phyloP scores from a whole-genome alignment of 495 filamentous ascomycete species.

The Schizothecium vesticola region DNA sequence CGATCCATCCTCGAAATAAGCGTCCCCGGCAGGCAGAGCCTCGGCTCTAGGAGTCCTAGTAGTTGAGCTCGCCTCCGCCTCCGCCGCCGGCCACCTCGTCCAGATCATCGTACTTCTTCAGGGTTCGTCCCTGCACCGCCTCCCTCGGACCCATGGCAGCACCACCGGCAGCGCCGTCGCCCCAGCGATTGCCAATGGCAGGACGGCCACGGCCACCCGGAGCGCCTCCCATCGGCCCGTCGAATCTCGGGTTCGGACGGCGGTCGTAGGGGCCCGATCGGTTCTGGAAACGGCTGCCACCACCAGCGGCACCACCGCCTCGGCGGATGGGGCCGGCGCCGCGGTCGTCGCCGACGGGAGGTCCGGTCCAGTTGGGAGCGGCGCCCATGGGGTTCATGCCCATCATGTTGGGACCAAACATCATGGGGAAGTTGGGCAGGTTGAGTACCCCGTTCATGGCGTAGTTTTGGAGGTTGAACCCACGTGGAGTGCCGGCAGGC shows the following conservation, averaged over 20 bases:
- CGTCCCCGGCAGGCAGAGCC: neutral
- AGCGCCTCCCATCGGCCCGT: constrained; percentile 27
- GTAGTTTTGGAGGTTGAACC: constrained; percentile 76
- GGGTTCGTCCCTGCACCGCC: constrained; percentile 79
- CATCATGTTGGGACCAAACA: constrained; percentile 53
- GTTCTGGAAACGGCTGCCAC: constrained; percentile 39
- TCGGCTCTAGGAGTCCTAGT: constrained; percentile 27
- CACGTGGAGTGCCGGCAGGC: constrained; percentile 80
- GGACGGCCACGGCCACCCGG: constrained; percentile 39
- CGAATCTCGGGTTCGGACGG: constrained; percentile 39
- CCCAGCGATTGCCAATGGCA: constrained; percentile 55
- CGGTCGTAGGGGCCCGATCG: constrained; percentile 47
- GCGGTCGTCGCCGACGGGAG: constrained; percentile 38
- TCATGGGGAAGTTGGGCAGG: constrained; percentile 44
- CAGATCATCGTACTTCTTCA: constrained; percentile 96
- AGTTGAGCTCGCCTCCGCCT: constrained; percentile 56
- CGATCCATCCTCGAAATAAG: neutral
- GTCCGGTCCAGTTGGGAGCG: constrained; percentile 39
- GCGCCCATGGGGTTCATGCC: constrained; percentile 41
- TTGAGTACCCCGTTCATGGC: constrained; percentile 51
- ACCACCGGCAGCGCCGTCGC: constrained; percentile 56
- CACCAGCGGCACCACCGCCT: constrained; percentile 31
- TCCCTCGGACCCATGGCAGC: constrained; percentile 75
- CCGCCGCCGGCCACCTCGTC: constrained; percentile 64
- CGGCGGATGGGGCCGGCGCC: constrained; percentile 45